These are phyloP conservation scores for Betula pendula DNA, from an alignment of 306 rosid species.

Conservation along the genomic window DNA sequence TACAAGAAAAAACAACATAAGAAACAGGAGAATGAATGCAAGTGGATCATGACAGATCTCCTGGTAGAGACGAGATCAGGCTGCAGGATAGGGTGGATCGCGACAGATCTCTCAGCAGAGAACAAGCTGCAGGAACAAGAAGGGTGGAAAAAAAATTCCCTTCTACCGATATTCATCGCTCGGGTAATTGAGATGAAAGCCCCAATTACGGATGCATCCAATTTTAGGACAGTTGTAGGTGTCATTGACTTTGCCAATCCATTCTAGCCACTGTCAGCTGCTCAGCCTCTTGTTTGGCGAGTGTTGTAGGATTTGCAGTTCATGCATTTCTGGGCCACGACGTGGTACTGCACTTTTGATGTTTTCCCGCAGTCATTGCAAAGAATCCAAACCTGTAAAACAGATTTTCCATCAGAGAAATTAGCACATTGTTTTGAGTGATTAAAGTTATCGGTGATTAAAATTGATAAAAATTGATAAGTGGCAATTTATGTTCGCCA, in stretches of 20 bases:
- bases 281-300: slow-evolving; percentile 67
- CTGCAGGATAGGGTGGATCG: background rate
- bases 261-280: slow-evolving; percentile 24
- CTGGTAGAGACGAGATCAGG: background rate
- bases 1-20: background rate
- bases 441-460: no score
- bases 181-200: background rate
- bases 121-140: background rate
- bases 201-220: background rate
- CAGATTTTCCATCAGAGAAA: slow-evolving; percentile 7
- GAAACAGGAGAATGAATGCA: background rate
- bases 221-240: background rate
- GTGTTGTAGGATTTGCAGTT: slow-evolving; percentile 90
- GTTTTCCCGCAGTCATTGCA: slow-evolving; percentile 83
- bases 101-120: background rate
- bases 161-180: background rate
- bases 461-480: no score
- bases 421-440: background rate
- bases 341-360: slow-evolving; percentile 61
- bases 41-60: background rate
- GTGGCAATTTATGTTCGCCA: no score
- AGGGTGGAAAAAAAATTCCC: background rate
- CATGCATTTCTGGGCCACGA: slow-evolving; percentile 73
- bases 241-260: background rate
- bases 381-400: slow-evolving; percentile 72